phyloP scores from a whole-genome alignment of 768 basidiomycete genomes.

The Erythrobasidium yunnanense region DNA sequence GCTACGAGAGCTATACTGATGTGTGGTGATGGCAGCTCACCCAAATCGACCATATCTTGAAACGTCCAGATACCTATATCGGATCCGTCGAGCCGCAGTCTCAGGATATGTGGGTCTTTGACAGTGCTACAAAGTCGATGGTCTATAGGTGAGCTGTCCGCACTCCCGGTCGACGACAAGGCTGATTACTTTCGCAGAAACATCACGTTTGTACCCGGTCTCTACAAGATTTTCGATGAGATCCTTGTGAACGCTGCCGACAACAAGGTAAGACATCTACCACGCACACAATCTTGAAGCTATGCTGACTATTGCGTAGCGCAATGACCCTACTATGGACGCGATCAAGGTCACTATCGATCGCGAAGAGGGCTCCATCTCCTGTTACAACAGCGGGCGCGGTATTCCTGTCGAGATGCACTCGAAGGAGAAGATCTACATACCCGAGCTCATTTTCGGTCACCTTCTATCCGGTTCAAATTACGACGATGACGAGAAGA shows the following conservation, averaged over 20 bases:
- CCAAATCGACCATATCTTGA: conserved; percentile 86
- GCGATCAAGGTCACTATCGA: conserved; percentile 78
- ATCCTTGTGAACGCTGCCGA: conserved; percentile 95
- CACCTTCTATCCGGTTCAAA: conserved; percentile 88
- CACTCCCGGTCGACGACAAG: conserved; percentile 1
- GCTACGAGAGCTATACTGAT: background rate
- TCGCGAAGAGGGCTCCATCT: conserved; percentile 69
- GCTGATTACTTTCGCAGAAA: conserved; percentile 37
- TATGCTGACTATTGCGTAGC: conserved; percentile 46
- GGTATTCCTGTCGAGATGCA: conserved; percentile 98
- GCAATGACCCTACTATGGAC: conserved; percentile 86
- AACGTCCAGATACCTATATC: conserved; percentile 88
- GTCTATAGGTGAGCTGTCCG: conserved; percentile 48
- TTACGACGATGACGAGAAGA: conserved; percentile 98
- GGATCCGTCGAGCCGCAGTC: conserved; percentile 84
- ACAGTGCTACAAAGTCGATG: conserved; percentile 72
- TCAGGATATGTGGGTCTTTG: conserved; percentile 87
- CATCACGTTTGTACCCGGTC: conserved; percentile 80
- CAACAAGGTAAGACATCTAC: conserved; percentile 63
- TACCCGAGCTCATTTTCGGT: conserved; percentile 95
- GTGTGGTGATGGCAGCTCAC: conserved; percentile 55
- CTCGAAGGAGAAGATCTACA: conserved; percentile 79
- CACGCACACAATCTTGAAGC: background rate
- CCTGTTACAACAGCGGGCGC: conserved; percentile 85
- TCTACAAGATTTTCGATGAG: conserved; percentile 99